A percentile compares a stretch with the other conserved stretches of the same genome.
Conservation (phyloP, 2,329 filamentous ascomycete species). For the Colletotrichum echinochloae region DNA sequence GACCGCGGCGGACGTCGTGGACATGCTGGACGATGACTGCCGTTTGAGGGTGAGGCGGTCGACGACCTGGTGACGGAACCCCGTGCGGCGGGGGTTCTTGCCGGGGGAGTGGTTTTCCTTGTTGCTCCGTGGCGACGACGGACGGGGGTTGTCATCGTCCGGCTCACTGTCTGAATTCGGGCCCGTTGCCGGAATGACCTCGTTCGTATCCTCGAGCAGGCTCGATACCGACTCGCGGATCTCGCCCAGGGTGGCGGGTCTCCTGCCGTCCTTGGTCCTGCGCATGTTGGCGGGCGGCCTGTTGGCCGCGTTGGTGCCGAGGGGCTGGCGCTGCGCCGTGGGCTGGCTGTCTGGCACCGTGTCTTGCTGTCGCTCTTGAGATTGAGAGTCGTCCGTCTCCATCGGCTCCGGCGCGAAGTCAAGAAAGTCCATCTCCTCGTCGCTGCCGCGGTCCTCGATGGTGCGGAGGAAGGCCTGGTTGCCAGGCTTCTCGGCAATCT, state of each 20-base stretch:
- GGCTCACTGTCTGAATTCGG: conserved; percentile 63
- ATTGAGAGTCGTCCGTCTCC: conserved; percentile 52
- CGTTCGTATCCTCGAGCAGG: conserved; percentile 78
- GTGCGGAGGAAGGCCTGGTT: conserved; percentile 91
- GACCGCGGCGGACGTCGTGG: conserved; percentile 55
- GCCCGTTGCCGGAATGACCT: conserved; percentile 61
- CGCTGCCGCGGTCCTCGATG: conserved; percentile 83
- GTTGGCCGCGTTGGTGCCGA: conserved; percentile 54
- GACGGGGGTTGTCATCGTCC: conserved; percentile 59
- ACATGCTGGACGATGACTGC: conserved; percentile 54
- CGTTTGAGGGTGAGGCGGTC: conserved; percentile 81
- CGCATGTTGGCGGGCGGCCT: conserved; percentile 71
- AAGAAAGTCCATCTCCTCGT: conserved; percentile 82
- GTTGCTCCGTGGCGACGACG: conserved; percentile 50
- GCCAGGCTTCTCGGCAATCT: conserved; percentile 89
- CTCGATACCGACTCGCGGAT: conserved; percentile 87
- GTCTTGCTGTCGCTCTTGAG: conserved; percentile 47
- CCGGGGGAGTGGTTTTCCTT: conserved; percentile 61
- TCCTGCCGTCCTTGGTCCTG: conserved; percentile 71
- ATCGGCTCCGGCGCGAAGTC: conserved; percentile 55
- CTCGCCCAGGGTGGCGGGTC: conserved; percentile 81
- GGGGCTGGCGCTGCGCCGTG: conserved; percentile 45
- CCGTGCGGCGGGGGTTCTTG: conserved; percentile 51
- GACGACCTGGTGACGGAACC: conserved; percentile 63
- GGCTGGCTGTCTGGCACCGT: conserved; percentile 66